Percentiles rank a stretch among this genome's conserved stretches.
These are phyloP conservation scores for Cercospora nicotianae DNA, from an alignment of 2,329 filamentous ascomycete genomes.

Conservation along the genomic window DNA sequence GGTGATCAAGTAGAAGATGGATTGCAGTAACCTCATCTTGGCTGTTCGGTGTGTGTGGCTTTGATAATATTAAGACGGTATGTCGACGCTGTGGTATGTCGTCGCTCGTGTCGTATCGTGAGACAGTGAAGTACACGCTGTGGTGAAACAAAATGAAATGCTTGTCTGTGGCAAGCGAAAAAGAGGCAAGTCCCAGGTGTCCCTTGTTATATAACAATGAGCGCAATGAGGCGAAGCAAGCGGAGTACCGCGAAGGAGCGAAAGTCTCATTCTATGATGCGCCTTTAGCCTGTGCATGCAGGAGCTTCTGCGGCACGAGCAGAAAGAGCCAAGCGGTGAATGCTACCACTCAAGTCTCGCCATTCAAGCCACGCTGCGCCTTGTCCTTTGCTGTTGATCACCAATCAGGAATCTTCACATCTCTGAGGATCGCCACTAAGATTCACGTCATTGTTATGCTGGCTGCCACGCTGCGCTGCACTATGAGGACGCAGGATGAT, in stretches of 20 bases:
- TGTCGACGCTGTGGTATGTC: background rate
- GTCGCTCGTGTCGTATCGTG: background rate
- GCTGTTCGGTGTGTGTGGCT: slow-evolving; percentile 6
- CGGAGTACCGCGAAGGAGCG: background rate
- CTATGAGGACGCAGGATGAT: background rate
- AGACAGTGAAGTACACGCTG: background rate
- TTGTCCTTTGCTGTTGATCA: background rate
- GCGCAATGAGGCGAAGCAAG: background rate
- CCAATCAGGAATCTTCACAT: background rate
- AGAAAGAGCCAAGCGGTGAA: background rate
- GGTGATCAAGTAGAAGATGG: slow-evolving; percentile 33
- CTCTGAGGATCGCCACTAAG: background rate
- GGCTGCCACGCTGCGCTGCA: background rate
- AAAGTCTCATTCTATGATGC: background rate
- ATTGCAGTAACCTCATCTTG: slow-evolving; percentile 35
- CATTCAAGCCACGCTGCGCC: slow-evolving; percentile 10
- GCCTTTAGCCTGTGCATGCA: background rate
- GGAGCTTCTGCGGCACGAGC: background rate
- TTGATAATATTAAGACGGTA: background rate
- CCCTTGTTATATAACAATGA: background rate
- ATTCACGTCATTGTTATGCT: background rate
- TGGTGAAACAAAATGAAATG: background rate
- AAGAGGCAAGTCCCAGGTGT: background rate
- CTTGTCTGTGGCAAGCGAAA: background rate
- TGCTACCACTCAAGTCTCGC: background rate